These are phyloP conservation scores for Diaporthe vexans DNA, from an alignment of 2,329 filamentous ascomycete genomes.

Conservation along the genomic window DNA sequence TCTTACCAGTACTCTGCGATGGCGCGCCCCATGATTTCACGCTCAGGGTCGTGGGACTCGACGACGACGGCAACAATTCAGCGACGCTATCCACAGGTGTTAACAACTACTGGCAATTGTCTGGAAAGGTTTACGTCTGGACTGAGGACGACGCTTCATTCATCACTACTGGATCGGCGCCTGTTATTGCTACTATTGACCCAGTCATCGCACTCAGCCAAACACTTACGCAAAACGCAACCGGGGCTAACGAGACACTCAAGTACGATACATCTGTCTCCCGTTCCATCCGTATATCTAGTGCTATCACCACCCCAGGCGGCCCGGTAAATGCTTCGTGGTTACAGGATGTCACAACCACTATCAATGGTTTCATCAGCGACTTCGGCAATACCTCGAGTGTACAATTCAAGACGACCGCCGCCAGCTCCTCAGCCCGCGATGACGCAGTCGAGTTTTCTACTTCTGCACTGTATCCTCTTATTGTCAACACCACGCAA, in stretches of 20 bases:
- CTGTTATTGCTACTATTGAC: slow-evolving; percentile 48
- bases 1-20: slow-evolving; percentile 78
- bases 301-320: slow-evolving; percentile 64
- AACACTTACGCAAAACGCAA: slow-evolving; percentile 56
- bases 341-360: slow-evolving; percentile 70
- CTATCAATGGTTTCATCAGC: slow-evolving; percentile 63
- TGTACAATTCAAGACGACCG: background rate
- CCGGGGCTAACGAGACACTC: slow-evolving; percentile 71
- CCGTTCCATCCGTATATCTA: slow-evolving; percentile 67
- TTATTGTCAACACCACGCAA: slow-evolving; percentile 70
- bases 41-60: slow-evolving; percentile 75
- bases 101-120: slow-evolving; percentile 81
- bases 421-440: slow-evolving; percentile 5
- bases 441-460: slow-evolving; percentile 59
- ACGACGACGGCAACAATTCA: slow-evolving; percentile 64
- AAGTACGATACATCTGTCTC: slow-evolving; percentile 69
- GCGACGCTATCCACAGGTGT: slow-evolving; percentile 68
- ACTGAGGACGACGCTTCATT: slow-evolving; percentile 64
- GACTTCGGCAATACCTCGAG: slow-evolving; percentile 47
- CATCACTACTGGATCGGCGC: slow-evolving; percentile 64
- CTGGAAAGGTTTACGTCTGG: slow-evolving; percentile 85
- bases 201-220: slow-evolving; percentile 68
- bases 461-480: slow-evolving; percentile 64
- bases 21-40: slow-evolving; percentile 75
- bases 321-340: slow-evolving; percentile 58